Conservation (phyloP, 768 basidiomycete genomes). For the Phaffia tasmanica region DNA sequence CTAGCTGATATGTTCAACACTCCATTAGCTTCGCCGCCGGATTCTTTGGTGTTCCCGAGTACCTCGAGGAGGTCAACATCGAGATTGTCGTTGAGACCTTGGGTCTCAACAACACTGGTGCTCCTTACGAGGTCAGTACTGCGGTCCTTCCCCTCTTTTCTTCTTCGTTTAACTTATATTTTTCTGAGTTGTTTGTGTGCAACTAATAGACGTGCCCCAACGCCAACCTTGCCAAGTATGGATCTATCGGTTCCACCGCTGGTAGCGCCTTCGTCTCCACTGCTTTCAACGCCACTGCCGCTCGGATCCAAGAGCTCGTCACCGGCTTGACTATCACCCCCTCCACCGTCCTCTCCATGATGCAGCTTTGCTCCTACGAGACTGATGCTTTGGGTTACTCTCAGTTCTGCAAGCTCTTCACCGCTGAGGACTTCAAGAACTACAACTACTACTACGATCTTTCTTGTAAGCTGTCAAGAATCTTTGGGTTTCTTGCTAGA, state of each 20-base stretch:
- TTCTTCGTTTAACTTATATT: no score
- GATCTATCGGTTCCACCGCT: slow-evolving; percentile 30
- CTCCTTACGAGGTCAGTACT: slow-evolving; percentile 3
- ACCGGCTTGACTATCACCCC: background rate
- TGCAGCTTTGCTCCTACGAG: slow-evolving; percentile 36
- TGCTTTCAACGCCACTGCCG: slow-evolving; percentile 24
- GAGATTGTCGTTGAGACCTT: slow-evolving; percentile 35
- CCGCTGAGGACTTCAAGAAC: slow-evolving; percentile 83
- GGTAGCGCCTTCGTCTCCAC: slow-evolving; percentile 27
- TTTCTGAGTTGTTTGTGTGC: slow-evolving; percentile 26
- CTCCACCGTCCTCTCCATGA: background rate
- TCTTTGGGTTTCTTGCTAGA: slow-evolving; percentile 3
- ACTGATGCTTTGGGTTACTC: slow-evolving; percentile 87
- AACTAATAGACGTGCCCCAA: slow-evolving; percentile 29
- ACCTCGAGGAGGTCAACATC: slow-evolving; percentile 36
- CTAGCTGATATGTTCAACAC: slow-evolving; percentile 49
- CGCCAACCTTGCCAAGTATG: slow-evolving; percentile 28
- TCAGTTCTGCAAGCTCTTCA: slow-evolving; percentile 81
- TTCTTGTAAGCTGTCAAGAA: background rate
- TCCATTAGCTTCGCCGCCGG: slow-evolving; percentile 47
- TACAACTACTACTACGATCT: slow-evolving; percentile 67
- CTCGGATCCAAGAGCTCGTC: slow-evolving; percentile 43
- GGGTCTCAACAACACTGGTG: slow-evolving; percentile 35
- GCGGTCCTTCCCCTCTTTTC: no score
- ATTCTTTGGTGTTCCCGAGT: slow-evolving; percentile 48